These are phyloP conservation scores for Termitomyces sp. DNA, from an alignment of 768 basidiomycete genomes.

Conservation along the genomic window DNA sequence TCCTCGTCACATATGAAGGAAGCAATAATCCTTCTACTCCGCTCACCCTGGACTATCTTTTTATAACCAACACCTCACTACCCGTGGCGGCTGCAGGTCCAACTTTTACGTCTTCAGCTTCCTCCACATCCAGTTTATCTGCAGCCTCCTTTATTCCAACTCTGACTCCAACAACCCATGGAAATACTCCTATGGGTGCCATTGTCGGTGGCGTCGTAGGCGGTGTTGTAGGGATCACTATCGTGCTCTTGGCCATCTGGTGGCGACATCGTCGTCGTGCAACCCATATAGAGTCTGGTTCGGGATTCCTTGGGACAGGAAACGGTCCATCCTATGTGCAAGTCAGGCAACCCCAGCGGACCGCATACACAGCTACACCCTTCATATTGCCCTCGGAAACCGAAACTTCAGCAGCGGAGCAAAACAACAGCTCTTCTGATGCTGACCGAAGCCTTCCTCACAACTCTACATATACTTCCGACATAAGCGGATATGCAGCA, in stretches of 20 bases:
- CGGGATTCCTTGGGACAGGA: background rate
- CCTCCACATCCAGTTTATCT: background rate
- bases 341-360: background rate
- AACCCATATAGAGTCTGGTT: background rate
- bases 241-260: constrained; percentile 1
- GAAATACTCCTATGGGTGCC: constrained; percentile 4
- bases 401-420: background rate
- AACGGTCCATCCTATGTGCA: background rate
- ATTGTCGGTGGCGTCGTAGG: constrained; percentile 10
- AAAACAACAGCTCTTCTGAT: background rate
- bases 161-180: background rate
- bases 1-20: constrained; percentile 6
- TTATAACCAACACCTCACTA: background rate
- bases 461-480: background rate
- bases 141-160: background rate
- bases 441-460: background rate
- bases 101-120: background rate
- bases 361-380: background rate
- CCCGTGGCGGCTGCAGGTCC: background rate
- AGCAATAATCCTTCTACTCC: background rate
- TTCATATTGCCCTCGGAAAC: background rate
- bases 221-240: background rate
- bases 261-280: background rate
- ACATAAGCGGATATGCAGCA: background rate
- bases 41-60: constrained; percentile 7